These are phyloP conservation scores for Acanthamoeba triangularis DNA, from an alignment of 208 protist genomes.

Conservation along the genomic window DNA sequence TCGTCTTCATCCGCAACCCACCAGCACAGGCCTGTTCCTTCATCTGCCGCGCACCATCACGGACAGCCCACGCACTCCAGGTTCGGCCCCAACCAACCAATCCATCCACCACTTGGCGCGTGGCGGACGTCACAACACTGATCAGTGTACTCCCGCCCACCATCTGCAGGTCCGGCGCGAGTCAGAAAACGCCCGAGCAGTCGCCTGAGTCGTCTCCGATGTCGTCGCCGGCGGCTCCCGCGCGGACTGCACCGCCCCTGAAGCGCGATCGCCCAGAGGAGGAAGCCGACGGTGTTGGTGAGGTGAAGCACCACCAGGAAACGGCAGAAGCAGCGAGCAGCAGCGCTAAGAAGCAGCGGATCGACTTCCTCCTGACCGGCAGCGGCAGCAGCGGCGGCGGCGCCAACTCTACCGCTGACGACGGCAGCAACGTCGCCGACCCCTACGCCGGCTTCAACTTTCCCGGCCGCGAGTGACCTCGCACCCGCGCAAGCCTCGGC, in stretches of 20 bases:
- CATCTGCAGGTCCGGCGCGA: neutral
- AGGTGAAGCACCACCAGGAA: neutral
- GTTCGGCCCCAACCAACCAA: neutral
- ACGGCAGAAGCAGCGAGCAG: neutral
- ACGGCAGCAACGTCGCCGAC: neutral
- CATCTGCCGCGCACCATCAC: neutral
- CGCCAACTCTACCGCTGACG: too few species aligned
- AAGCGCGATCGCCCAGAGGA: neutral
- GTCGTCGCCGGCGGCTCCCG: too few species aligned
- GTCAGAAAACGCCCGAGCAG: neutral
- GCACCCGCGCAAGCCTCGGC: too few species aligned
- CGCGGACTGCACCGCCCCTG: neutral
- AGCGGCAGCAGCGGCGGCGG: neutral
- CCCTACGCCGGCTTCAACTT: neutral
- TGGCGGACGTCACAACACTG: neutral
- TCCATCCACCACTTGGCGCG: neutral
- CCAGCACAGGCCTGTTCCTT: neutral
- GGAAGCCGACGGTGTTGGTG: neutral
- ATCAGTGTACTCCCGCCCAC: neutral
- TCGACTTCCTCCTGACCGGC: neutral
- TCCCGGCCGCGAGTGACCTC: too few species aligned
- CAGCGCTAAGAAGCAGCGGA: slow-evolving; percentile 33
- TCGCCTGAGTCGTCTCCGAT: neutral
- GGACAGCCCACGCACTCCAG: neutral
- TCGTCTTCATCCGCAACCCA: neutral